phyloP scores from a whole-genome alignment of 768 basidiomycete genomes.

The Trametes gibbosa region DNA sequence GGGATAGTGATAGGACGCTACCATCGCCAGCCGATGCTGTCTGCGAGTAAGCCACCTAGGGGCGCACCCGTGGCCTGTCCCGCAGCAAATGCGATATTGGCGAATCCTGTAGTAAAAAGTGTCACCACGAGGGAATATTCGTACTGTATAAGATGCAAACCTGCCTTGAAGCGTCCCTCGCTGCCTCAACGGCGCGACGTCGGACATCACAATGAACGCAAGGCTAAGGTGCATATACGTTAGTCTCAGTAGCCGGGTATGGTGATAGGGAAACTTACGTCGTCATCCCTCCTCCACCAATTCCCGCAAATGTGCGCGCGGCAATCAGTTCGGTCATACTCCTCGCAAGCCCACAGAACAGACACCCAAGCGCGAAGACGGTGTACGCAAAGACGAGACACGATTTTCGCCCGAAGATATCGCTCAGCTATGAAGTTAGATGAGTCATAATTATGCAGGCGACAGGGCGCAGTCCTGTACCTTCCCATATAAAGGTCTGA shows the following conservation, averaged over 20 bases:
- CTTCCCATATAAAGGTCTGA: constrained; percentile 62
- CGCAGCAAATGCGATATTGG: constrained; percentile 57
- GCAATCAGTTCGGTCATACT: constrained; percentile 54
- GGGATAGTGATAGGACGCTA: constrained; percentile 18
- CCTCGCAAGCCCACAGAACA: constrained; percentile 51
- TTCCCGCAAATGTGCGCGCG: constrained; percentile 53
- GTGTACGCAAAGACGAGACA: constrained; percentile 56
- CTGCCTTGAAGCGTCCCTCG: constrained; percentile 71
- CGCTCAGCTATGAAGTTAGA: constrained; percentile 34
- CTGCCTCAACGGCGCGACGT: constrained; percentile 57
- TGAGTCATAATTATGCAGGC: neutral
- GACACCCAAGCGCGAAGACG: constrained; percentile 51
- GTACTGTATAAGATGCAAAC: too few relatives aligned
- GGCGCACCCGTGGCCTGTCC: constrained; percentile 63
- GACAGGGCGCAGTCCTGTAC: neutral
- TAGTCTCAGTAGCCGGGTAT: too few relatives aligned
- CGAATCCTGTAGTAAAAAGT: constrained; percentile 39
- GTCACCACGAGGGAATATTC: too few relatives aligned
- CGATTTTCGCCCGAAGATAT: constrained; percentile 61
- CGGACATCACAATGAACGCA: constrained; percentile 64
- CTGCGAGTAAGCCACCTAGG: constrained; percentile 58
- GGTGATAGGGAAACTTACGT: too few relatives aligned
- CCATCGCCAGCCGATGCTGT: constrained; percentile 70
- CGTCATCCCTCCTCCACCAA: constrained; percentile 62
- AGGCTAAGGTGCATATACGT: constrained; percentile 35